phyloP scores from a whole-genome alignment of 2,329 filamentous ascomycete species.

The Thermothelomyces thermophilus region DNA sequence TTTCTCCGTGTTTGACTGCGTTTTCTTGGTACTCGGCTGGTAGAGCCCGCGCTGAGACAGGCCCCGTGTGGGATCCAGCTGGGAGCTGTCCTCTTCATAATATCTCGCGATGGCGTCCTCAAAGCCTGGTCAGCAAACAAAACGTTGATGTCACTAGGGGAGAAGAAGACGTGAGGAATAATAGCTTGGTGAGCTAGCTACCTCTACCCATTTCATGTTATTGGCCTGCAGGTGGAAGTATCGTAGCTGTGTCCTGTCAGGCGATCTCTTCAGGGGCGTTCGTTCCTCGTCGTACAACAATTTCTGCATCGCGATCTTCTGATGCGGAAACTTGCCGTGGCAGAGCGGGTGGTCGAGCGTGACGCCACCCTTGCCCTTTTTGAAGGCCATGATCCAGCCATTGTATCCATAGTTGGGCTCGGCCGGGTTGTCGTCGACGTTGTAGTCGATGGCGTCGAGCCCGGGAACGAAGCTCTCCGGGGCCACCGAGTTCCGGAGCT shows the following conservation, averaged over 20 bases:
- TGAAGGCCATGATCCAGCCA: conserved; percentile 21
- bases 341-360: conserved; percentile 17
- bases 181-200: neutral
- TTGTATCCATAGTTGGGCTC: conserved; percentile 22
- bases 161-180: too few species aligned
- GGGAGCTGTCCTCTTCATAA: conserved; percentile 18
- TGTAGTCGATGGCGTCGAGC: conserved; percentile 16
- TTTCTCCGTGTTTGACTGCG: conserved; percentile 21
- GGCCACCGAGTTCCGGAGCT: conserved; percentile 8
- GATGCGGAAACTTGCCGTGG: conserved; percentile 22
- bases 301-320: conserved; percentile 22
- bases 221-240: conserved; percentile 24
- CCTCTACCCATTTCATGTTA: conserved; percentile 24
- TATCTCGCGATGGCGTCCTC: conserved; percentile 20
- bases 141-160: too few species aligned
- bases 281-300: conserved; percentile 19
- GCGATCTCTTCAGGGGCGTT: conserved; percentile 16
- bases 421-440: conserved; percentile 18
- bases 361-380: conserved; percentile 18
- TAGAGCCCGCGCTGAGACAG: conserved; percentile 10
- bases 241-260: conserved; percentile 18
- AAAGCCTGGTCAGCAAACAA: neutral
- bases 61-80: conserved; percentile 10
- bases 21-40: conserved; percentile 13
- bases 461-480: conserved; percentile 18